These are phyloP conservation scores for Aeschynomene evenia DNA, from an alignment of 306 rosid species.

Conservation along the genomic window DNA sequence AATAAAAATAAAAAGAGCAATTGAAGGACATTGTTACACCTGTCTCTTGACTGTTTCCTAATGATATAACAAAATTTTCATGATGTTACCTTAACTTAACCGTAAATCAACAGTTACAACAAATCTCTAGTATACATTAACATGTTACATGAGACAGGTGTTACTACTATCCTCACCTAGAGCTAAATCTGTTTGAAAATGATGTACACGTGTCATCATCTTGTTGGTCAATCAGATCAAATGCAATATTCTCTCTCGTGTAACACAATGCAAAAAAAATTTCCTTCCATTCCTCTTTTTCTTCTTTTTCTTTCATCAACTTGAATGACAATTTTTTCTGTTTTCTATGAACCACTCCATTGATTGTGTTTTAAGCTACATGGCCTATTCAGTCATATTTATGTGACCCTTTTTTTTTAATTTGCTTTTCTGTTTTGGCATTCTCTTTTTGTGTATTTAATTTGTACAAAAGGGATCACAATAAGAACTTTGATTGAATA, in stretches of 20 bases:
- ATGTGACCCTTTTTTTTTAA: neutral
- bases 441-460: neutral
- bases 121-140: slow-evolving; percentile 9
- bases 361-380: slow-evolving; percentile 39
- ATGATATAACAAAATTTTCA: slow-evolving; percentile 12
- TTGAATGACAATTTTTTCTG: slow-evolving; percentile 5
- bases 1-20: slow-evolving; percentile 14
- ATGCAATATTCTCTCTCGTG: slow-evolving; percentile 5
- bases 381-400: slow-evolving; percentile 9
- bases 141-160: slow-evolving; percentile 21
- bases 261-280: slow-evolving; percentile 26
- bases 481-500: slow-evolving; percentile 13
- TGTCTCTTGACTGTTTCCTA: slow-evolving; percentile 49
- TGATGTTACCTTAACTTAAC: slow-evolving; percentile 50
- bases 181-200: neutral
- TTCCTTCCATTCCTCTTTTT: slow-evolving; percentile 1
- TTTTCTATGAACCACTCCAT: neutral
- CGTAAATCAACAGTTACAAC: slow-evolving; percentile 38
- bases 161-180: slow-evolving; percentile 15
- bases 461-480: neutral
- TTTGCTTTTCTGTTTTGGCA: slow-evolving; percentile 9
- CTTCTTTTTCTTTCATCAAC: slow-evolving; percentile 8
- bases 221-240: slow-evolving; percentile 10
- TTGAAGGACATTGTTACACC: slow-evolving; percentile 22
- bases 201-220: slow-evolving; percentile 30